These are phyloP conservation scores for Acacia acuminata DNA, from an alignment of 306 rosid genomes.

Conservation along the genomic window DNA sequence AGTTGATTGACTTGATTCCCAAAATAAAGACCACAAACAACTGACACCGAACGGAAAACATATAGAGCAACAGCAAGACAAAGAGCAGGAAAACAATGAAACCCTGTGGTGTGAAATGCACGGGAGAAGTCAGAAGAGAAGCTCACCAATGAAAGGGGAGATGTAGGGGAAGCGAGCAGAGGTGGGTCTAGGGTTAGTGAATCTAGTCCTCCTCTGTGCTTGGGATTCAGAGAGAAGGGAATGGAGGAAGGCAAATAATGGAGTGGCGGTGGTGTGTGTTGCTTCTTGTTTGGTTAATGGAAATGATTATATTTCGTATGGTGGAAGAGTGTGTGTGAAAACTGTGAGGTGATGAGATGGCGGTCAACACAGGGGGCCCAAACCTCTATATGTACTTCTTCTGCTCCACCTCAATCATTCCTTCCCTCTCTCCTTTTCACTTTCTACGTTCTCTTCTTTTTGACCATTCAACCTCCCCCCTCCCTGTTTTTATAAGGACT, in stretches of 20 bases:
- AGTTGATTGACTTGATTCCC: background rate
- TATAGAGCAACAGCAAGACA: background rate
- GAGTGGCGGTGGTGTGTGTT: background rate
- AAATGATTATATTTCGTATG: slow-evolving; percentile 18
- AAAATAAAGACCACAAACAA: background rate
- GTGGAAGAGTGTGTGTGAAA: slow-evolving; percentile 18
- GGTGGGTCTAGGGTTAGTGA: background rate
- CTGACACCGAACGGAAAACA: background rate
- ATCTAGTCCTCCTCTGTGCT: background rate
- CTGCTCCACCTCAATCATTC: background rate
- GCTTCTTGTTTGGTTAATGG: background rate
- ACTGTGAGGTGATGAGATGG: background rate
- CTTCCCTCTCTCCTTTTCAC: background rate
- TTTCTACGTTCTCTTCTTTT: slow-evolving; percentile 51
- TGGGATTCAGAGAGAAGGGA: background rate
- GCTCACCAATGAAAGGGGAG: slow-evolving; percentile 18
- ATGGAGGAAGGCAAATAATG: slow-evolving; percentile 29
- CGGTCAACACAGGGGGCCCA: slow-evolving; percentile 52
- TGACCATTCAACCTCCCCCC: slow-evolving; percentile 57
- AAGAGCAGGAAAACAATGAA: background rate
- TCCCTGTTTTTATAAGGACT: too few relatives aligned
- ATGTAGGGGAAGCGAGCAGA: slow-evolving; percentile 15
- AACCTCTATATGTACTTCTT: slow-evolving; percentile 12
- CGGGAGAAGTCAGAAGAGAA: background rate
- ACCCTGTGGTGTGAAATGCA: background rate